Evolutionary conservation across 805 yeast genomes (phyloP).

Genomic region (Phaffomyces antillensis): DNA sequence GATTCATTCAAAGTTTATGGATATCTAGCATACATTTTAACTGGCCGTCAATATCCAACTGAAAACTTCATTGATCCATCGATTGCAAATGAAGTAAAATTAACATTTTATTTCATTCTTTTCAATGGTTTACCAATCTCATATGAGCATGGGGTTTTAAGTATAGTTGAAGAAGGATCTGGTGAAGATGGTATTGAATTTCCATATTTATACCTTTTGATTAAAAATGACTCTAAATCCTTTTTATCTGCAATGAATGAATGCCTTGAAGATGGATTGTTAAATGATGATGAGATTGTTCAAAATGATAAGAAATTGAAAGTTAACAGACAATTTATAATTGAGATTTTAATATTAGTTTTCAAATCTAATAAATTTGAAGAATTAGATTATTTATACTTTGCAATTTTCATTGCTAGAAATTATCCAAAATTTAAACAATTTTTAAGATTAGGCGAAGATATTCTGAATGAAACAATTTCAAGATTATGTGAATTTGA

Average conservation of each 20-base stretch:
- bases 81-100: conserved; percentile 37
- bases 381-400: conserved; percentile 24
- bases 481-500: conserved; percentile 39
- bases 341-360: conserved; percentile 63
- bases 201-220: conserved; percentile 58
- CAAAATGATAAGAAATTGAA: conserved; percentile 20
- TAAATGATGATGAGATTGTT: conserved; percentile 52
- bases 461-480: conserved; percentile 41
- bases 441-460: conserved; percentile 66
- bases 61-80: conserved; percentile 37
- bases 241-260: conserved; percentile 68
- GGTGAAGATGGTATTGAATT: conserved; percentile 35
- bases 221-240: conserved; percentile 49
- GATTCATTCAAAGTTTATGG: conserved; percentile 36
- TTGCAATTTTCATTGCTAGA: conserved; percentile 69
- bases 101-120: conserved; percentile 44
- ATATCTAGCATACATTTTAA: conserved; percentile 60
- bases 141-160: conserved; percentile 18
- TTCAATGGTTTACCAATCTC: conserved; percentile 47
- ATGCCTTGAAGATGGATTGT: conserved; percentile 69
- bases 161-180: conserved; percentile 24
- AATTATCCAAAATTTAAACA: conserved; percentile 83
- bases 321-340: conserved; percentile 68
- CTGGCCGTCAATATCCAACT: conserved; percentile 79
- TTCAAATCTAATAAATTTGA: conserved; percentile 33